A percentile compares a stretch with the other conserved stretches of the same genome.
Conservation (phyloP, 805 yeast genomes). For the Sungouiella thailandica region DNA sequence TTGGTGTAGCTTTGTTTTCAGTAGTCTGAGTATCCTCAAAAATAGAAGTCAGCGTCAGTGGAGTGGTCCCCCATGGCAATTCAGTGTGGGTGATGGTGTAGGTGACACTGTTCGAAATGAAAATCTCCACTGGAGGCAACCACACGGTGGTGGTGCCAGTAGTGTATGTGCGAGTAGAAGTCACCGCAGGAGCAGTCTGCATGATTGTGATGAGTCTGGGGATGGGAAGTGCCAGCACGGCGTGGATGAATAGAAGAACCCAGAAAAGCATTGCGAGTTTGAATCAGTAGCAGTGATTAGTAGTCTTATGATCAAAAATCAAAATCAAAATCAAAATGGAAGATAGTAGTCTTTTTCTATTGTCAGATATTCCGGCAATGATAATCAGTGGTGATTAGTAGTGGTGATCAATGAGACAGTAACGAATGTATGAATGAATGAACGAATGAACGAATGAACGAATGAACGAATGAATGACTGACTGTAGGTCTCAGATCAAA, state of each 20-base stretch:
- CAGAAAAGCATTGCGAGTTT: slow-evolving; percentile 7
- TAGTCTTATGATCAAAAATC: too few species aligned
- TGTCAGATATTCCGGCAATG: too few species aligned
- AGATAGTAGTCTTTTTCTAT: too few species aligned
- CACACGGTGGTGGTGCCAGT: slow-evolving; percentile 47
- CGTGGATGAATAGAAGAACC: slow-evolving; percentile 15
- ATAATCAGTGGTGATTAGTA: too few species aligned
- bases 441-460: too few species aligned
- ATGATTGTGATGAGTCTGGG: slow-evolving; percentile 45
- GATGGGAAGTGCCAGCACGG: slow-evolving; percentile 29
- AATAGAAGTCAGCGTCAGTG: slow-evolving; percentile 30
- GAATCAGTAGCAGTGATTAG: too few species aligned
- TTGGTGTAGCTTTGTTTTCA: slow-evolving; percentile 9
- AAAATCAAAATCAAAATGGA: too few species aligned
- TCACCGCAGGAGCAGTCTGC: slow-evolving; percentile 53
- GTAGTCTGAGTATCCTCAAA: slow-evolving; percentile 13
- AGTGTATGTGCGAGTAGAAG: slow-evolving; percentile 34
- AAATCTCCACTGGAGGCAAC: slow-evolving; percentile 49
- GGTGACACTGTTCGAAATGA: slow-evolving; percentile 48
- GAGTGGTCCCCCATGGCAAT: slow-evolving; percentile 27
- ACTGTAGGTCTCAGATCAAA: too few species aligned
- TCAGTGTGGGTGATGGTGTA: slow-evolving; percentile 41
- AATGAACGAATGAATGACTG: too few species aligned
- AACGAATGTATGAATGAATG: too few species aligned
- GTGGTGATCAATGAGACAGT: too few species aligned